Conservation (phyloP, 495 filamentous ascomycete genomes). For the Neurospora sp. region DNA sequence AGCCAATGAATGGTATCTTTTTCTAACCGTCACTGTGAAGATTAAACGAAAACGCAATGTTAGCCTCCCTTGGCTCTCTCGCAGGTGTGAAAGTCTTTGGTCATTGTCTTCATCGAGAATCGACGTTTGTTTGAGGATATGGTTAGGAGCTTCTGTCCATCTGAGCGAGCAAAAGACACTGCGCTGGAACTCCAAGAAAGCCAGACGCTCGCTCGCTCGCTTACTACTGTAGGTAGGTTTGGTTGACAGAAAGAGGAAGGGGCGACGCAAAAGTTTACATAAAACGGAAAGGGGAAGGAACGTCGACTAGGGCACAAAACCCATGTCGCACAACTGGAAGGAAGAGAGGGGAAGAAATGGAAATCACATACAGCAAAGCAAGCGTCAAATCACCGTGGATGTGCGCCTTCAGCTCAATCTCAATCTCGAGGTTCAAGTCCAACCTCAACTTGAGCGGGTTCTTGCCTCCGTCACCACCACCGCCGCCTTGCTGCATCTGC, state of each 20-base stretch:
- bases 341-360: neutral
- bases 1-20: neutral
- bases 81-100: neutral
- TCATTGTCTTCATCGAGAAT: neutral
- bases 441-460: slow-evolving; percentile 69
- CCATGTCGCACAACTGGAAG: neutral
- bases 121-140: neutral
- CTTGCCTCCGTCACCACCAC: slow-evolving; percentile 41
- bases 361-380: slow-evolving; percentile 60
- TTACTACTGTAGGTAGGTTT: no score
- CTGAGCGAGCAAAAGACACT: neutral
- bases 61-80: neutral
- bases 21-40: neutral
- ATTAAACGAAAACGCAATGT: neutral
- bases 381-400: slow-evolving; percentile 86
- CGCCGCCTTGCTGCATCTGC: slow-evolving; percentile 11
- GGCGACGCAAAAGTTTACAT: neutral
- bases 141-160: neutral
- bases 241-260: neutral
- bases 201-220: neutral
- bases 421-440: slow-evolving; percentile 80
- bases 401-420: slow-evolving; percentile 83
- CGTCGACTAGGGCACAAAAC: neutral
- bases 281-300: neutral
- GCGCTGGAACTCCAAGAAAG: neutral